Conservation (phyloP, 2,329 filamentous ascomycete species). For the Ceratocystis destructans region DNA sequence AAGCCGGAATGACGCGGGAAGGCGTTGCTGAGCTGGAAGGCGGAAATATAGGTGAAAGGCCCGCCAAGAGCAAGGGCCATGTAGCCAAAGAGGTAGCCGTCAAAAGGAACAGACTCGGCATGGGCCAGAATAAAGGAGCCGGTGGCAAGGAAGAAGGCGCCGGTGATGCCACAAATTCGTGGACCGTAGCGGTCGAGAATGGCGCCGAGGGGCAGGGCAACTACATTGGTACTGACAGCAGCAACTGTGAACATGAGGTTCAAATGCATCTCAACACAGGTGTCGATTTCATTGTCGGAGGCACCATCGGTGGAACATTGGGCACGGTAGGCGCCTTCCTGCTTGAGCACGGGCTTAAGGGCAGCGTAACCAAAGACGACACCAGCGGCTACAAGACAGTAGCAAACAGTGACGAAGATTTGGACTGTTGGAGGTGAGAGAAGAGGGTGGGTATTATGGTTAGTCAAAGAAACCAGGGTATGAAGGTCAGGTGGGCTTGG, state of each 20-base stretch:
- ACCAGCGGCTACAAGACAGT: conserved; percentile 39
- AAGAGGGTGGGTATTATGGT: background rate
- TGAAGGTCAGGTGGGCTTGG: too few relatives aligned
- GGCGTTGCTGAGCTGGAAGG: conserved; percentile 72
- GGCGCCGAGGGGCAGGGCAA: conserved; percentile 70
- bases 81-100: conserved; percentile 62
- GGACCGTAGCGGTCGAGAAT: conserved; percentile 76
- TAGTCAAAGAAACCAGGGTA: background rate
- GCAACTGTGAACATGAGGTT: conserved; percentile 91
- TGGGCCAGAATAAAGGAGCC: conserved; percentile 65
- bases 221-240: conserved; percentile 77
- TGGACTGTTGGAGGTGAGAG: conserved; percentile 25
- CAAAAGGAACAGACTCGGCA: conserved; percentile 50
- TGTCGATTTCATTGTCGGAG: conserved; percentile 25
- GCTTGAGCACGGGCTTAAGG: conserved; percentile 65
- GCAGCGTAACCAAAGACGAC: conserved; percentile 76
- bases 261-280: conserved; percentile 47
- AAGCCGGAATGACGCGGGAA: conserved; percentile 64
- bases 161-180: conserved; percentile 58
- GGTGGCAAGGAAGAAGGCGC: conserved; percentile 50
- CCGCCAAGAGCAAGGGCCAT: conserved; percentile 65
- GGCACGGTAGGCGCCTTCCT: conserved; percentile 56
- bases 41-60: conserved; percentile 69
- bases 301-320: conserved; percentile 34
- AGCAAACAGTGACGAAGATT: conserved; percentile 28